Conservation (phyloP, 352 stramenopile species). For the Plasmopara viticola region DNA sequence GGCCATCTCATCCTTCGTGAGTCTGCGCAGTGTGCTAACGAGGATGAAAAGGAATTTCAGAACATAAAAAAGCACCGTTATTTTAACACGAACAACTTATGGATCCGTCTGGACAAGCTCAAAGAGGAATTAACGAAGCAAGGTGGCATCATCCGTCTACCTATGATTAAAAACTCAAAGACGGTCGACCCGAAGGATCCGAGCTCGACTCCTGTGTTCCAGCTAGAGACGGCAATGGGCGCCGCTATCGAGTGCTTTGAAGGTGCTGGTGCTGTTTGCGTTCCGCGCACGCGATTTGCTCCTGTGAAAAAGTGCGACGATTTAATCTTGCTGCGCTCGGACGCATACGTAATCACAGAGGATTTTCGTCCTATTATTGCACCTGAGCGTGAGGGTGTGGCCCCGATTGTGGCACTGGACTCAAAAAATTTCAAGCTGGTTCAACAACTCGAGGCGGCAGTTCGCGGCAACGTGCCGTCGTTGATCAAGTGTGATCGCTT, state of each 20-base stretch:
- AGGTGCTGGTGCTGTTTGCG: constrained; percentile 78
- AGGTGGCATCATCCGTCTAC: constrained; percentile 73
- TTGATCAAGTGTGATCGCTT: constrained; percentile 93
- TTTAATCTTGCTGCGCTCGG: constrained; percentile 91
- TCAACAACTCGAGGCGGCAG: constrained; percentile 93
- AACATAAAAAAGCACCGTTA: constrained; percentile 86
- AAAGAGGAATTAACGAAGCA: constrained; percentile 72
- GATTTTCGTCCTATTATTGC: constrained; percentile 93
- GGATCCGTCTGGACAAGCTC: constrained; percentile 85
- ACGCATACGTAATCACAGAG: constrained; percentile 96
- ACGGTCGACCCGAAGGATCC: constrained; percentile 83
- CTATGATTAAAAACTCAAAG: constrained; percentile 88
- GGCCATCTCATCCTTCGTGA: constrained; percentile 92
- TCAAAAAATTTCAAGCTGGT: constrained; percentile 98
- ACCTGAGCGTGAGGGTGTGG: constrained; percentile 90
- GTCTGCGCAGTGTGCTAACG: constrained; percentile 83
- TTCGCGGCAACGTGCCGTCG: constrained; percentile 90
- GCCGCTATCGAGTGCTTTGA: constrained; percentile 86
- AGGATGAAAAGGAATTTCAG: constrained; percentile 79
- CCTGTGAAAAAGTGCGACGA: constrained; percentile 89
- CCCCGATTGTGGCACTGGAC: constrained; percentile 94
- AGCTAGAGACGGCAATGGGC: constrained; percentile 84
- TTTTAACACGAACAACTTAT: constrained; percentile 89
- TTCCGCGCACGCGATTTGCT: constrained; percentile 83
- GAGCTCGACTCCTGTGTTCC: constrained; percentile 80